A percentile compares a stretch with the other conserved stretches of the same genome.
phyloP scores from a whole-genome alignment of 2,329 filamentous ascomycete genomes.

The Emergomyces orientalis region DNA sequence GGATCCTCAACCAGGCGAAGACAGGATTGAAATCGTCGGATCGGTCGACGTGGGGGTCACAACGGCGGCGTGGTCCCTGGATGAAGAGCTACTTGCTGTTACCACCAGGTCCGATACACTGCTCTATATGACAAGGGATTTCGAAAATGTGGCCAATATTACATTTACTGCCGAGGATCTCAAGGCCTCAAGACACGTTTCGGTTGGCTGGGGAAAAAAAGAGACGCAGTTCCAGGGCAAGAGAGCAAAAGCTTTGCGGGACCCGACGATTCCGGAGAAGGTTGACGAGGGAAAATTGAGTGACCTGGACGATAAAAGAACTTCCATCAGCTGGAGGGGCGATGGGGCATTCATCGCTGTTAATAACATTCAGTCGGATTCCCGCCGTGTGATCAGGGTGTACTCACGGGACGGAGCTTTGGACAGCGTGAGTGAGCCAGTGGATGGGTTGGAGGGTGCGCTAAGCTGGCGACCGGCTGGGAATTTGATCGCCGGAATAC shows the following conservation, averaged over 20 bases:
- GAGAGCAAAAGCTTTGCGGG: slow-evolving; percentile 72
- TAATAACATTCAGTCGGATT: slow-evolving; percentile 61
- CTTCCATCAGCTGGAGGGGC: slow-evolving; percentile 81
- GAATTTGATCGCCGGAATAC: slow-evolving; percentile 81
- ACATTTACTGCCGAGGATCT: slow-evolving; percentile 66
- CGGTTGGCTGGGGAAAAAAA: slow-evolving; percentile 95
- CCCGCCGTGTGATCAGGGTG: slow-evolving; percentile 72
- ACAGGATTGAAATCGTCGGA: slow-evolving; percentile 88
- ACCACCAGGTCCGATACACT: slow-evolving; percentile 69
- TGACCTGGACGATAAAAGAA: slow-evolving; percentile 58
- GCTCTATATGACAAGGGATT: slow-evolving; percentile 85
- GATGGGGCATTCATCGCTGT: slow-evolving; percentile 87
- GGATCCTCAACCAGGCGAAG: slow-evolving; percentile 54
- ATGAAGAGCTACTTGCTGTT: slow-evolving; percentile 82
- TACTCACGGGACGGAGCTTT: slow-evolving; percentile 84
- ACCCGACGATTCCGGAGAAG: slow-evolving; percentile 89
- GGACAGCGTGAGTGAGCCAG: slow-evolving; percentile 89
- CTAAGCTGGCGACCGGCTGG: slow-evolving; percentile 88
- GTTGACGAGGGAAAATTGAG: slow-evolving; percentile 76
- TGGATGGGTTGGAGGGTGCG: slow-evolving; percentile 78
- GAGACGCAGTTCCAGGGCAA: slow-evolving; percentile 97
- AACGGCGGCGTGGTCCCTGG: slow-evolving; percentile 85
- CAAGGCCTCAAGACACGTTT: slow-evolving; percentile 83
- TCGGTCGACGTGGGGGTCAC: slow-evolving; percentile 87
- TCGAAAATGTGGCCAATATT: slow-evolving; percentile 73